phyloP scores from a whole-genome alignment of 2,329 filamentous ascomycete species.

The Massarina eburnea region DNA sequence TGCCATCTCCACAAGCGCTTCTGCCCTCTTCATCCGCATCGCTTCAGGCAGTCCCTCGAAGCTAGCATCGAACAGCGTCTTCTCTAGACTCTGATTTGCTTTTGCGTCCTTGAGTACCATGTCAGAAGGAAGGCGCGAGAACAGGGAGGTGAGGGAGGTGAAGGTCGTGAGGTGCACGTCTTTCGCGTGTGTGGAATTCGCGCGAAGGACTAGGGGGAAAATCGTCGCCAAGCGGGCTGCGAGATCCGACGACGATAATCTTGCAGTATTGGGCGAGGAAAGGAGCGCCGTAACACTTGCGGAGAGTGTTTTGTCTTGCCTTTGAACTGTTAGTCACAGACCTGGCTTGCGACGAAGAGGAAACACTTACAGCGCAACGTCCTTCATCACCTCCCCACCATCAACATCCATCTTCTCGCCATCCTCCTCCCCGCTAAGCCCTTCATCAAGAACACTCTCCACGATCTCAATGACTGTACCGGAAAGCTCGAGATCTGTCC shows the following conservation, averaged over 20 bases:
- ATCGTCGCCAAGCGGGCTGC: constrained; percentile 11
- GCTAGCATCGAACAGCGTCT: constrained; percentile 25
- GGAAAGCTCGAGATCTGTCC: constrained; percentile 71
- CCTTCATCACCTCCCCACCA: constrained; percentile 27
- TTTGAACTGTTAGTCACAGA: constrained; percentile 6
- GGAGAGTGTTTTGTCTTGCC: constrained; percentile 27
- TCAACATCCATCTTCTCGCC: constrained; percentile 39
- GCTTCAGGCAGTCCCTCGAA: constrained; percentile 31
- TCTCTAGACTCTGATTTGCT: constrained; percentile 17
- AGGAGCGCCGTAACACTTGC: constrained; percentile 22
- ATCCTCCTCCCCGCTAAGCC: constrained; percentile 15
- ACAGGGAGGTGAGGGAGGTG: constrained; percentile 22
- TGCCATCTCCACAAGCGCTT: constrained; percentile 23
- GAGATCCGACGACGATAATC: constrained; percentile 10
- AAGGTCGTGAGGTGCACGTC: constrained; percentile 25
- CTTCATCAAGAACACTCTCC: constrained; percentile 50
- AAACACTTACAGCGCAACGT: constrained; percentile 21
- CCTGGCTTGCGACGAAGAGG: neutral
- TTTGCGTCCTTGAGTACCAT: constrained; percentile 3
- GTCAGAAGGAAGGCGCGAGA: constrained; percentile 16
- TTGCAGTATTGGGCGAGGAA: constrained; percentile 18
- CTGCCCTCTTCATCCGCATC: constrained; percentile 27
- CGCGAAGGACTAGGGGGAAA: constrained; percentile 19
- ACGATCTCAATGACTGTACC: constrained; percentile 67
- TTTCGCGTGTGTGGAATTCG: constrained; percentile 23